Base-by-base conservation (phyloP, 441 rosid species). In the Raphanus hybrid region DNA sequence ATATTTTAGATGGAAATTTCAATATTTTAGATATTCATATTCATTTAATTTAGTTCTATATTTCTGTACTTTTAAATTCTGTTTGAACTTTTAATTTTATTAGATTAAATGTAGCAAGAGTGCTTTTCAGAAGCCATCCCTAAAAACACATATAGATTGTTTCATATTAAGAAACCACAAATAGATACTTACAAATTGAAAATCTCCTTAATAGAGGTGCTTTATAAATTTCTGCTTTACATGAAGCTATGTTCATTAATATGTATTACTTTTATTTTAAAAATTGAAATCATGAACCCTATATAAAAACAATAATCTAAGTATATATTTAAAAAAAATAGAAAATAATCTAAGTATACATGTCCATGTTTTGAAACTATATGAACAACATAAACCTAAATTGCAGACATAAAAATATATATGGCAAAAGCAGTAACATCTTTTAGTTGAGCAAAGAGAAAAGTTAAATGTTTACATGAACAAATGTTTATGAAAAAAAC, bases 391-490 rank as follows among this genome's bases (percentile, higher is more conserved):
- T 15, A 16, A 66, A 29, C 61, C 10, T 11, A 39, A 43, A 10
- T 34, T 20, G 23, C 12, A n/a, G 27, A 34, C 45, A 34, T n/a
- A 60, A 35, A 11, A 62, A 48, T 18, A 8, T 5, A 68, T 68
- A 9, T 23, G 57, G 15, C 3, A 69, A 50, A 50, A 16, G 18
- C 10, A 37, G 2, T 9, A 26, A 39, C 39, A 15, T 41, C 0
- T 14, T 27, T 55, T 34, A 32, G 3, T 66, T 18, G 66, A 11
- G 59, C 5, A 57, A 37, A 15, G 7, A 74, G 29, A 75, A 41
- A 66, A 41, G 11, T 66, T 57, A 75, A 67, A 75, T 45, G 26
- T 75, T 62, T 29, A 29, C 23, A 67, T 29, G 11, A 68, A 34
- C 35, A 69, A 10, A 37, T 16, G 26, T 12, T 70, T 5, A 16